Evolutionary conservation across 495 filamentous ascomycete genomes (phyloP).

Genomic region (Talaromyces borbonicus): DNA sequence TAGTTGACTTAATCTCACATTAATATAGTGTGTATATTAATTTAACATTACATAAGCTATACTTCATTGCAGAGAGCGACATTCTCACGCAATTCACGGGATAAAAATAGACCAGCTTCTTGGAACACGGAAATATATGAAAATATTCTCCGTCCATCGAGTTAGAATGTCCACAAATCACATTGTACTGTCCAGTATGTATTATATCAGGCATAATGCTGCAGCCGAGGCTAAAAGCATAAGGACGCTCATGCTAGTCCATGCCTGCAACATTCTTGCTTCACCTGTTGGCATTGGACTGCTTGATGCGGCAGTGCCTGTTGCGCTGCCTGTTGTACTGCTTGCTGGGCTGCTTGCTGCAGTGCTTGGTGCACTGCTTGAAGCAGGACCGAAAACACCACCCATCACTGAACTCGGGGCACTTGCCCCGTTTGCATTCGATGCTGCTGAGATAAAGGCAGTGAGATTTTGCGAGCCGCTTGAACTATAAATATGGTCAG

Average conservation of each 20-base stretch:
- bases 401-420: not conserved
- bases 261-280: not conserved
- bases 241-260: slow-evolving; percentile 1
- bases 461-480: slow-evolving; percentile 40
- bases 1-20: too few relatives aligned
- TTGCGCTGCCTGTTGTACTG: not conserved
- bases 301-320: not conserved
- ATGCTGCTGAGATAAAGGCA: slow-evolving; percentile 37
- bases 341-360: not conserved
- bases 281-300: slow-evolving; percentile 4
- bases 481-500: slow-evolving; percentile 12
- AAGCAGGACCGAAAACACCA: slow-evolving; percentile 4
- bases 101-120: too few relatives aligned
- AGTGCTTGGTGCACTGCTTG: not conserved
- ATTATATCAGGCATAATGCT: too few relatives aligned
- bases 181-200: too few relatives aligned
- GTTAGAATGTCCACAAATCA: too few relatives aligned
- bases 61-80: too few relatives aligned
- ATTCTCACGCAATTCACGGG: too few relatives aligned
- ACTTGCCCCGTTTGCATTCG: slow-evolving; percentile 17
- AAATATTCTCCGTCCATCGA: too few relatives aligned
- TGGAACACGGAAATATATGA: too few relatives aligned
- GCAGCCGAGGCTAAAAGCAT: too few relatives aligned
- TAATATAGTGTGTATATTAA: too few relatives aligned
- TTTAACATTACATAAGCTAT: too few relatives aligned